Evolutionary conservation across 2,329 filamentous ascomycete species (phyloP).

Genomic region (Ampelomyces quisqualis): DNA sequence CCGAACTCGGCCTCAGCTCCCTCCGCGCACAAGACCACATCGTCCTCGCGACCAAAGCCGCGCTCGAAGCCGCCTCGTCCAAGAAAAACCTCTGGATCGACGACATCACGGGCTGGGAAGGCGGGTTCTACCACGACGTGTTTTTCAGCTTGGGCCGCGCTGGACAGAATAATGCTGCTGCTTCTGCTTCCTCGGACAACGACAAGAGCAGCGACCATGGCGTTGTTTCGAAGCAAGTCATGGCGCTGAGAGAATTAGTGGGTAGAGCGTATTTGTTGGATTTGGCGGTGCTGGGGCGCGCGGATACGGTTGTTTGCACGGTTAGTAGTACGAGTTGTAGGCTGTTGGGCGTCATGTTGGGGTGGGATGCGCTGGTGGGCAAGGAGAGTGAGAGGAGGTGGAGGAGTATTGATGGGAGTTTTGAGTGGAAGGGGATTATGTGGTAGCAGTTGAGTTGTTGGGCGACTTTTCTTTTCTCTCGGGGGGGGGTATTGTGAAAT

Average conservation of each 20-base stretch:
- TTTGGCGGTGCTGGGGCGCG: conserved; percentile 68
- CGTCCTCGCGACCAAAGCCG: conserved; percentile 66
- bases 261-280: conserved; percentile 82
- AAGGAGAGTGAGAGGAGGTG: conserved; percentile 57
- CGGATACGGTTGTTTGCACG: conserved; percentile 73
- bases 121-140: conserved; percentile 78
- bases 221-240: conserved; percentile 49
- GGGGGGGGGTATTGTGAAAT: no score
- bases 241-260: conserved; percentile 70
- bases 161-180: conserved; percentile 29
- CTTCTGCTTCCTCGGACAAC: background rate
- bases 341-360: conserved; percentile 80
- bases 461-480: no score
- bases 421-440: conserved; percentile 43
- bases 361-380: conserved; percentile 60
- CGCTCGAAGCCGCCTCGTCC: conserved; percentile 45
- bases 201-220: conserved; percentile 15
- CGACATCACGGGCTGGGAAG: conserved; percentile 81
- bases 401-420: conserved; percentile 64
- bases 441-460: no score
- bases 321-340: conserved; percentile 69
- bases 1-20: conserved; percentile 58
- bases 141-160: conserved; percentile 72
- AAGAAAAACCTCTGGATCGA: conserved; percentile 61
- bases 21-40: conserved; percentile 73